These are phyloP conservation scores for Nothophytophthora sp. DNA, from an alignment of 352 stramenopile genomes.

Conservation along the genomic window DNA sequence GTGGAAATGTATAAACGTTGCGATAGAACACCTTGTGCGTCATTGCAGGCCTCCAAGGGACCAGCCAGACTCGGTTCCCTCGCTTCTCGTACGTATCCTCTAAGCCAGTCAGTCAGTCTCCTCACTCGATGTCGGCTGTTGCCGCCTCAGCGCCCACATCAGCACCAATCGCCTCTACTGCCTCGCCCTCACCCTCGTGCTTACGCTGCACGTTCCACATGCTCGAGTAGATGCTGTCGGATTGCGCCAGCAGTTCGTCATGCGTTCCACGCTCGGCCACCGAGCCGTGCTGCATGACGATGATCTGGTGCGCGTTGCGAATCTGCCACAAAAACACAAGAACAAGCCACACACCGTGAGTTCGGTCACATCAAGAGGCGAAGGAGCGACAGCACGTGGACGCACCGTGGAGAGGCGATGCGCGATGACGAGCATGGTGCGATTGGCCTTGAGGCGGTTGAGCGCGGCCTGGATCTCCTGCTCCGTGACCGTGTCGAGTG, in stretches of 20 bases:
- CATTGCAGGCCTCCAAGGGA: too few species aligned
- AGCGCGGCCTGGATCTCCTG: conserved; percentile 96
- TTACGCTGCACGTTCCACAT: conserved; percentile 86
- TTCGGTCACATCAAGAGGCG: too few species aligned
- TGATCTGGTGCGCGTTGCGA: conserved; percentile 87
- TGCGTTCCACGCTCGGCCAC: conserved; percentile 92
- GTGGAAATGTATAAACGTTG: too few species aligned
- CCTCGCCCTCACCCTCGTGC: conserved; percentile 30
- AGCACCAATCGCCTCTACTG: too few species aligned
- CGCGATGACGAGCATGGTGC: conserved; percentile 98
- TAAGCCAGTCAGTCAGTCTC: too few species aligned
- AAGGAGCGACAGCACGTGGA: too few species aligned
- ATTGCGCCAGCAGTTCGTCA: conserved; percentile 80
- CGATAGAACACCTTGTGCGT: too few species aligned
- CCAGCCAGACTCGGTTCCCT: too few species aligned
- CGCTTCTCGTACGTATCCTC: too few species aligned
- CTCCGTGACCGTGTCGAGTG: conserved; percentile 97
- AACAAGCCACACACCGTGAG: too few species aligned
- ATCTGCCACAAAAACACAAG: conserved; percentile 43
- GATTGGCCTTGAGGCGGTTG: conserved; percentile 80
- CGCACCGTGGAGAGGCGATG: conserved; percentile 95
- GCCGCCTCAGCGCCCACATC: conserved; percentile 2
- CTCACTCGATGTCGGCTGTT: conserved; percentile 1
- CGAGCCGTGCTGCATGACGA: conserved; percentile 89
- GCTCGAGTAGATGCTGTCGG: conserved; percentile 71